phyloP scores from a whole-genome alignment of 1,139 yeast species.

The Suhomyces bribrorum region DNA sequence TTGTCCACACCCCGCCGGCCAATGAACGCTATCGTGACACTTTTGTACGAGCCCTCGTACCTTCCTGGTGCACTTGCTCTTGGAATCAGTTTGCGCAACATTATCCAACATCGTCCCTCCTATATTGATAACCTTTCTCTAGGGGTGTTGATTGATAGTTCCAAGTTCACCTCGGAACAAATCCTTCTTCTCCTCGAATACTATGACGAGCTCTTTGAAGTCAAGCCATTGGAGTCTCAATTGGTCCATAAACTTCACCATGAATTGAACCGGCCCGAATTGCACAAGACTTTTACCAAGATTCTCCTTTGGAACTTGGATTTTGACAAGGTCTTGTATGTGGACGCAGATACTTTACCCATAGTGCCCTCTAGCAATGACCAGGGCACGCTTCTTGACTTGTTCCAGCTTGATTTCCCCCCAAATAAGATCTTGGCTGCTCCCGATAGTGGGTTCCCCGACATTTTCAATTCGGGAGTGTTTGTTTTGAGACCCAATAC shows the following conservation, averaged over 20 bases:
- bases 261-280: conserved; percentile 70
- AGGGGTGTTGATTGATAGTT: conserved; percentile 40
- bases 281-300: conserved; percentile 71
- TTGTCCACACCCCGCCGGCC: conserved; percentile 1
- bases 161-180: conserved; percentile 30
- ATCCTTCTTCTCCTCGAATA: conserved; percentile 26
- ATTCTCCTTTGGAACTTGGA: conserved; percentile 67
- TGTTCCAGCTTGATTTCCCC: conserved; percentile 34
- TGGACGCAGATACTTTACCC: conserved; percentile 85
- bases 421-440: conserved; percentile 59
- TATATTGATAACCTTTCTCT: conserved; percentile 11
- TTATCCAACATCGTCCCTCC: conserved; percentile 6
- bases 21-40: conserved; percentile 59
- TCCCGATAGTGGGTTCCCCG: conserved; percentile 97
- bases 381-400: conserved; percentile 37
- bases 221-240: conserved; percentile 29
- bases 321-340: conserved; percentile 64
- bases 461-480: conserved; percentile 88
- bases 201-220: conserved; percentile 37
- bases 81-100: conserved; percentile 39
- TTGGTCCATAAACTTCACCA: conserved; percentile 27
- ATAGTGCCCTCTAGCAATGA: conserved; percentile 27
- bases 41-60: conserved; percentile 65
- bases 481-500: conserved; percentile 64
- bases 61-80: conserved; percentile 76